phyloP scores from a whole-genome alignment of 1,139 yeast genomes.

The Scheffersomyces quercinus region DNA sequence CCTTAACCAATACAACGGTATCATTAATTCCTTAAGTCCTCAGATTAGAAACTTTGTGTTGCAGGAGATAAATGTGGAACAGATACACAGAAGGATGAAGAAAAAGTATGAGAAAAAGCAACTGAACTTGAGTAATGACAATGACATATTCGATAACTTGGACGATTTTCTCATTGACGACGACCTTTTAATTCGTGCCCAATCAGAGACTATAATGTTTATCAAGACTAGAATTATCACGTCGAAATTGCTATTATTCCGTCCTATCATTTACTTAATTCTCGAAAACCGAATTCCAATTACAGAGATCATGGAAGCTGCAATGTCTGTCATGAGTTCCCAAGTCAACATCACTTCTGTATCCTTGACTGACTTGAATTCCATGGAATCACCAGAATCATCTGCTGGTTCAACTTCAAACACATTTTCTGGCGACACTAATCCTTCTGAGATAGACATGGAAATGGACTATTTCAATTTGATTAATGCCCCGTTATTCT shows the following conservation, averaged over 20 bases:
- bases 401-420: constrained; percentile 1
- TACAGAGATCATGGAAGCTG: constrained; percentile 15
- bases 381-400: constrained; percentile 9
- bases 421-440: constrained; percentile 6
- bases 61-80: constrained; percentile 36
- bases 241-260: constrained; percentile 34
- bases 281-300: constrained; percentile 31
- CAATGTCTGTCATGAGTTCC: constrained; percentile 15
- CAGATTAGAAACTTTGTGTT: constrained; percentile 34
- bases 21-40: constrained; percentile 39
- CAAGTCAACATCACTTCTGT: constrained; percentile 4
- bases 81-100: constrained; percentile 32
- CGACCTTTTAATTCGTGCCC: constrained; percentile 34
- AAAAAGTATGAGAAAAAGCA: constrained; percentile 21
- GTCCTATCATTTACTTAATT: constrained; percentile 39
- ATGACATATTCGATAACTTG: constrained; percentile 22
- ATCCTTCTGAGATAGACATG: constrained; percentile 10
- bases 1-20: constrained; percentile 42
- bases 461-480: constrained; percentile 28
- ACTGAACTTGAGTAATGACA: constrained; percentile 4
- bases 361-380: not conserved
- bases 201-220: constrained; percentile 41
- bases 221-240: constrained; percentile 39
- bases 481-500: constrained; percentile 30
- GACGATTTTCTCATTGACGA: constrained; percentile 40